Base-by-base conservation (phyloP, 495 filamentous ascomycete species). In the Glutinoglossum americanum region DNA sequence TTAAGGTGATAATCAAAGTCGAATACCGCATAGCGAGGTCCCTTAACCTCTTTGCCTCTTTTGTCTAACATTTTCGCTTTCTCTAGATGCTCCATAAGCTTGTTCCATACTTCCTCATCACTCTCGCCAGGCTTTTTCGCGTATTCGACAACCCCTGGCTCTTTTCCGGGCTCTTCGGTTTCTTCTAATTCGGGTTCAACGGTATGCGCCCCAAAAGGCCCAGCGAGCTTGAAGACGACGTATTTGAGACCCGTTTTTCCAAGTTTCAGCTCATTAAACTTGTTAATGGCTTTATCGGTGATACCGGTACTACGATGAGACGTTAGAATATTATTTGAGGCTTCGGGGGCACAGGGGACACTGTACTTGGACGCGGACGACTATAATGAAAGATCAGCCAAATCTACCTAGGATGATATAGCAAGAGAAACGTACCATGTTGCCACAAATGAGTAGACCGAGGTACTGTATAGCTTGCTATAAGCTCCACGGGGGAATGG, bases 141-240 rank as follows among this genome's bases (percentile, higher is more conserved):
- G 37, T 41, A 5, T 5, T 41, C 41, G 41, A 45, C 13, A 4
- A 33, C 3, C 30, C 9, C 9, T 4, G 30, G 30, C 3, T 33
- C 9, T 9, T 3, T 3, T 33, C 9, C 4, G 30, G 3, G 9
- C 30, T 33, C 9, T 3, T 33, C 30, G 9, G 3, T 9, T 9
- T 93, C 85, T 39, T 83, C 81, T 64, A 96, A 79, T 48, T 84
- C 84, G 67, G 96, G 89, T 64, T 83, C 69, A n/a, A n/a, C n/a
- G n/a, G n/a, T n/a, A n/a, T n/a, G n/a, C n/a, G n/a, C n/a, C 71
- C 85, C 92, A 81, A 85, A 85, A 78, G 95, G 80, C 71, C 94
- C 87, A 62, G 84, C 78, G 66, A 98, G 82, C 78, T 94, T 94
- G 84, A 81, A 97, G 80, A 98, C 85, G 74, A 98, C 83, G 75